Percentiles rank a stretch among this genome's conserved stretches.
These are phyloP conservation scores for Otatea glauca DNA, from an alignment of 176 grass and related monocot species.

Conservation along the genomic window DNA sequence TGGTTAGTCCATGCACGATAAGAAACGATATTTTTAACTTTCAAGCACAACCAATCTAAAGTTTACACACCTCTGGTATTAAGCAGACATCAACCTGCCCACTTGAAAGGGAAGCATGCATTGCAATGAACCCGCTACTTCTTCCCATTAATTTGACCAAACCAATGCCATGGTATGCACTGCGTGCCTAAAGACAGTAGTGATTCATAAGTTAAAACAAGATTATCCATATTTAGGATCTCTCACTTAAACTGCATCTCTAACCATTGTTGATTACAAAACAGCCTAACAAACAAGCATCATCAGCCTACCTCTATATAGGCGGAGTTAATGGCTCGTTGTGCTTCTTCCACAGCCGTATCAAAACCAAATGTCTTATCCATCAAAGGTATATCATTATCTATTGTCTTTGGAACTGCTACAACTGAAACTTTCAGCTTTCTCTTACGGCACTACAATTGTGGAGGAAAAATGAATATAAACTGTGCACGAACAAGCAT, in stretches of 20 bases:
- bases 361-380: conserved; percentile 99
- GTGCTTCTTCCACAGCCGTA: conserved; percentile 98
- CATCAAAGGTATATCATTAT: conserved; percentile 98
- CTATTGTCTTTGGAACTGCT: conserved; percentile 95
- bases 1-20: conserved; percentile 20
- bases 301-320: conserved; percentile 78
- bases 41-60: background rate
- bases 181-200: conserved; percentile 63
- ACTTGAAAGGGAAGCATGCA: conserved; percentile 98
- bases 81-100: conserved; percentile 92
- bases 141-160: conserved; percentile 98
- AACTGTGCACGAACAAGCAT: conserved; percentile 1
- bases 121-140: conserved; percentile 91
- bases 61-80: conserved; percentile 82
- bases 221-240: conserved; percentile 13
- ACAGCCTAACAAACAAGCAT: conserved; percentile 11
- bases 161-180: conserved; percentile 97
- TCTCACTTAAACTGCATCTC: background rate
- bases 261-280: conserved; percentile 32
- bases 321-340: conserved; percentile 89
- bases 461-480: background rate
- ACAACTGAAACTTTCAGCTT: conserved; percentile 92
- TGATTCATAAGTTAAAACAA: conserved; percentile 28
- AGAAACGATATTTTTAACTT: background rate
- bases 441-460: conserved; percentile 85